Conservation (phyloP, 495 filamentous ascomycete genomes). For the Trichoderma reesei region DNA sequence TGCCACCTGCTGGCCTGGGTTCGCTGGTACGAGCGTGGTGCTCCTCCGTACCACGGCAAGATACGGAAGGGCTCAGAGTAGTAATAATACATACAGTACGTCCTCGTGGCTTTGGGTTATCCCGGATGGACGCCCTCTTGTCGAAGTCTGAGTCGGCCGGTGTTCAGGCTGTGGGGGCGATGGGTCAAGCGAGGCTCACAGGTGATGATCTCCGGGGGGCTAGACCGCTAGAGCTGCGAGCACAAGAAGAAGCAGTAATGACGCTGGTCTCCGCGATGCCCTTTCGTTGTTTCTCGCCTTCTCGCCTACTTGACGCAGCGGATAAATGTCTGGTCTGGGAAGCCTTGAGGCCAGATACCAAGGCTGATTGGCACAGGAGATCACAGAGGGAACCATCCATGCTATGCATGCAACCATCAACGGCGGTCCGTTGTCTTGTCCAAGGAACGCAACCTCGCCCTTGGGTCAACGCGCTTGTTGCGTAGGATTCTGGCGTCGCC, state of each 20-base stretch:
- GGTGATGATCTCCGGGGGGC: constrained; percentile 4
- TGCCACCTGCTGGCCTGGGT: neutral
- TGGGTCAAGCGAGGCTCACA: constrained; percentile 6
- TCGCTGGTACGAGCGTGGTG: too few species aligned
- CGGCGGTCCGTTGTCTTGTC: neutral
- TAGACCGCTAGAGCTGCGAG: constrained; percentile 2
- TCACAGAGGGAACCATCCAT: too few species aligned
- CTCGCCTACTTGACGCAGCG: too few species aligned
- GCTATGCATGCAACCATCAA: neutral
- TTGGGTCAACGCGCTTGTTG: neutral
- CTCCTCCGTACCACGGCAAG: neutral
- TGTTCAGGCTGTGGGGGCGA: neutral
- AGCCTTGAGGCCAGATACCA: too few species aligned
- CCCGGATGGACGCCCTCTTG: neutral
- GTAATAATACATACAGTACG: neutral
- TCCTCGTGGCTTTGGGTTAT: neutral
- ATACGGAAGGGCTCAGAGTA: neutral
- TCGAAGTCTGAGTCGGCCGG: neutral
- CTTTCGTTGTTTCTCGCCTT: neutral
- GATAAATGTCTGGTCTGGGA: too few species aligned
- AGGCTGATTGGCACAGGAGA: too few species aligned
- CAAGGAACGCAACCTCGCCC: constrained; percentile 4
- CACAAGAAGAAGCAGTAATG: neutral
- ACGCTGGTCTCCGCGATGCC: neutral
- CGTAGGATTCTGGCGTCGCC: neutral